These are phyloP conservation scores for Alisma plantagoaquatica DNA, from an alignment of 106 monocot species.

Conservation along the genomic window DNA sequence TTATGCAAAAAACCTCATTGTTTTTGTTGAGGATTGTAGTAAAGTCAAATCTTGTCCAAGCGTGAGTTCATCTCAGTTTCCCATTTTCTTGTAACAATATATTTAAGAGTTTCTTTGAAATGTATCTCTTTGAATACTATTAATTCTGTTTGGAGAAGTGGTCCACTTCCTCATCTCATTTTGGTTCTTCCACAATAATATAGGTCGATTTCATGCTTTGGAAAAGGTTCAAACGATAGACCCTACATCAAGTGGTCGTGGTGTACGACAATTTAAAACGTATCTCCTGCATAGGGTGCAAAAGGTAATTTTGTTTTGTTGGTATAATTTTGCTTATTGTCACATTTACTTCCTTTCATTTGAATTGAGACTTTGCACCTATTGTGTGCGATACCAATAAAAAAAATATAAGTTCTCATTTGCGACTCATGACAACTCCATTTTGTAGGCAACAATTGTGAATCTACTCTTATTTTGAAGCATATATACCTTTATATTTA, in stretches of 20 bases:
- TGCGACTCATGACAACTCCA: no score
- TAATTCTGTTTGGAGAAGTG: neutral
- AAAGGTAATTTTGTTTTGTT: slow-evolving; percentile 35
- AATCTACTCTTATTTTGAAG: no score
- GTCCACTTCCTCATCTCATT: neutral
- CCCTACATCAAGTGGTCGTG: slow-evolving; percentile 75
- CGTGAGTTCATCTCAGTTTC: neutral
- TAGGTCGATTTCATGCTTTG: slow-evolving; percentile 95
- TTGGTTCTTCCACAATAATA: no score
- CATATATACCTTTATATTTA: no score
- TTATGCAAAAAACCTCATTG: neutral
- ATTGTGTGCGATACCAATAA: no score
- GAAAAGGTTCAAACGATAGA: slow-evolving; percentile 81
- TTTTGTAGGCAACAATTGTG: no score
- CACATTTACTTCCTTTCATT: no score
- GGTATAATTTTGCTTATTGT: neutral
- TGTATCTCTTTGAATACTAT: neutral
- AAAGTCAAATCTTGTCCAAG: neutral
- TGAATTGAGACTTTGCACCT: no score
- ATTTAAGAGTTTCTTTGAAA: no score
- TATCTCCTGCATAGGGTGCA: slow-evolving; percentile 88
- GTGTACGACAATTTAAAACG: slow-evolving; percentile 95
- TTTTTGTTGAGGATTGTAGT: neutral
- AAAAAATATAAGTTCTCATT: no score
- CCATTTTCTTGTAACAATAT: no score